These are phyloP conservation scores for Hypoxylon fuscum DNA, from an alignment of 495 filamentous ascomycete species.

Conservation along the genomic window DNA sequence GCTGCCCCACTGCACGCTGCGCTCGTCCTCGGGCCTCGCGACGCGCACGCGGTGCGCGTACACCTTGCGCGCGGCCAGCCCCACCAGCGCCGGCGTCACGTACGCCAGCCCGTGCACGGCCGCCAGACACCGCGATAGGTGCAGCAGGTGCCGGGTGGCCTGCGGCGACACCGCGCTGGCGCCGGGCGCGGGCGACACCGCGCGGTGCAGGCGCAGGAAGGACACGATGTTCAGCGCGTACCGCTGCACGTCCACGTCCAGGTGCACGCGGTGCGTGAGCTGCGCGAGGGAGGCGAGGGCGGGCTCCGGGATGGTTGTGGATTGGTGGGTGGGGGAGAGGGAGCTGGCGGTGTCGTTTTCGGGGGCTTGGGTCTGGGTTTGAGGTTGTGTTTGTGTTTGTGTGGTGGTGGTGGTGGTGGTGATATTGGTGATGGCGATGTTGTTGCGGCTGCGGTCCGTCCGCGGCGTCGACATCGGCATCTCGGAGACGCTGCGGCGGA, in stretches of 20 bases:
- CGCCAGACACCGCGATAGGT: constrained; percentile 75
- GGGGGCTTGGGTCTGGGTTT: background rate
- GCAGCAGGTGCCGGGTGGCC: constrained; percentile 79
- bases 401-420: no score
- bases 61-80: constrained; percentile 85
- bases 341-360: background rate
- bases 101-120: constrained; percentile 82
- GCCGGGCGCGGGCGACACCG: constrained; percentile 65
- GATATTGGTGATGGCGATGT: no score
- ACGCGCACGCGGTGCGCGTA: constrained; percentile 86
- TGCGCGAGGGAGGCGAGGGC: constrained; percentile 53
- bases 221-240: constrained; percentile 87
- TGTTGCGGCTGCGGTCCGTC: constrained; percentile 13
- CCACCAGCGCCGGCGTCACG: constrained; percentile 84
- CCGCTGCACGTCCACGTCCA: constrained; percentile 70
- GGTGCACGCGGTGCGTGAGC: constrained; percentile 38
- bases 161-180: constrained; percentile 74
- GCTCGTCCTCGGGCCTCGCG: constrained; percentile 72
- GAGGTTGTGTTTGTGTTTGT: background rate
- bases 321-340: background rate
- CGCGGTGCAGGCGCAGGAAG: constrained; percentile 86
- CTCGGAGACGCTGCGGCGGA: constrained; percentile 33
- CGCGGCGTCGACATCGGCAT: constrained; percentile 1
- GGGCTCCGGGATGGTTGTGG: constrained; percentile 28
- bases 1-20: constrained; percentile 94